Evolutionary conservation across 129 eudicot genomes (phyloP).

Genomic region (Tanacetum coccineum): DNA sequence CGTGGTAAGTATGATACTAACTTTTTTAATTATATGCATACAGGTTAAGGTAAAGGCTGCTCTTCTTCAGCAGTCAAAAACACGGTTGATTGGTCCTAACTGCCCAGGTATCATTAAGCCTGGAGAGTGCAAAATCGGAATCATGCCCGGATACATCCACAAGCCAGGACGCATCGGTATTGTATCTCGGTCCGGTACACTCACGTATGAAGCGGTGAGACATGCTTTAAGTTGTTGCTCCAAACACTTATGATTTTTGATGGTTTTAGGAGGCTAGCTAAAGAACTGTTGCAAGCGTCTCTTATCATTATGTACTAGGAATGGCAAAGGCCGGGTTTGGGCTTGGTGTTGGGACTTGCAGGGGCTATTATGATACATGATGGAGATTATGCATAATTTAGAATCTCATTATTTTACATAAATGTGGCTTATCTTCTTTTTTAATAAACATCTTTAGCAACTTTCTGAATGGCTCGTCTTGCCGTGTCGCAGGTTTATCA

Average conservation of each 20-base stretch:
- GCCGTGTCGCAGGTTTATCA: constrained; percentile 71
- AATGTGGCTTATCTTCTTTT: neutral
- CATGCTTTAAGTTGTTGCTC: neutral
- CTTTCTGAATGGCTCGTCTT: constrained; percentile 10
- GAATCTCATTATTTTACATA: constrained; percentile 8
- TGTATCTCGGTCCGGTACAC: constrained; percentile 95
- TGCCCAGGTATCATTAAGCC: constrained; percentile 99
- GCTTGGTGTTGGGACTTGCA: constrained; percentile 6
- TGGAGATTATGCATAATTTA: no score
- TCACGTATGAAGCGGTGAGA: constrained; percentile 98
- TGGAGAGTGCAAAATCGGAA: constrained; percentile 98
- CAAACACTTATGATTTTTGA: neutral
- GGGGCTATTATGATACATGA: constrained; percentile 3
- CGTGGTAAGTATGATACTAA: neutral
- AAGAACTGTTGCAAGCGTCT: constrained; percentile 1
- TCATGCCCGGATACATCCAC: constrained; percentile 99
- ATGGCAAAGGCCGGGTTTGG: neutral
- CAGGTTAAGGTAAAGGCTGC: constrained; percentile 99
- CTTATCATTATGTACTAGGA: neutral
- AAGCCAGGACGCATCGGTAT: constrained; percentile 99
- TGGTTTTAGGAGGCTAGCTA: constrained; percentile 6
- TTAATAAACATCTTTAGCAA: neutral
- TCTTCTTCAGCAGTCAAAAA: constrained; percentile 78
- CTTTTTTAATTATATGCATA: constrained; percentile 10
- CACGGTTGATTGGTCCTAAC: constrained; percentile 94